A percentile compares a stretch with the other conserved stretches of the same genome.
Evolutionary conservation across 495 filamentous ascomycete genomes (phyloP).

Genomic region (Lophiostoma macrostomum): DNA sequence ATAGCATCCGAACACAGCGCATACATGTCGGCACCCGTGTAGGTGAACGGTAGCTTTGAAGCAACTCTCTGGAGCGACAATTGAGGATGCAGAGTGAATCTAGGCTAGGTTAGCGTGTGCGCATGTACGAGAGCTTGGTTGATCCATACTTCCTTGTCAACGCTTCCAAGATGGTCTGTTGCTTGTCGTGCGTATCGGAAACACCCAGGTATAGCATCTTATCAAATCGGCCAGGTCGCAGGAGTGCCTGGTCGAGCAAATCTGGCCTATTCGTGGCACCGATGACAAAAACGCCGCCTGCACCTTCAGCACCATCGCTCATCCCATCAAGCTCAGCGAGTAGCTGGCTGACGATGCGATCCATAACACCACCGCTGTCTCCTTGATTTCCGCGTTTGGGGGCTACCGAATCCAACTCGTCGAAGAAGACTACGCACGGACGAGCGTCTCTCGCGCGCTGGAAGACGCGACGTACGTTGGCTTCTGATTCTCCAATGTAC

Average conservation of each 20-base stretch:
- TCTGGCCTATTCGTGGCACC: slow-evolving; percentile 95
- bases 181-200: slow-evolving; percentile 94
- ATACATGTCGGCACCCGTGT: slow-evolving; percentile 95
- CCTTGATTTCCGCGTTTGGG: slow-evolving; percentile 97
- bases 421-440: slow-evolving; percentile 98
- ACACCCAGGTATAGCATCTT: slow-evolving; percentile 99
- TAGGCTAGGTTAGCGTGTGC: slow-evolving; percentile 35
- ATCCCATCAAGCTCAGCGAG: slow-evolving; percentile 96
- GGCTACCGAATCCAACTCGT: slow-evolving; percentile 94
- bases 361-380: slow-evolving; percentile 98
- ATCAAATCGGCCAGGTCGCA: slow-evolving; percentile 91
- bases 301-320: slow-evolving; percentile 84
- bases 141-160: slow-evolving; percentile 78
- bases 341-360: slow-evolving; percentile 93
- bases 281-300: slow-evolving; percentile 90
- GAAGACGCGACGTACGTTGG: slow-evolving; percentile 94
- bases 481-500: slow-evolving; percentile 99
- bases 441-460: slow-evolving; percentile 89
- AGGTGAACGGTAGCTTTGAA: slow-evolving; percentile 83
- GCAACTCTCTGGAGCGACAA: slow-evolving; percentile 73
- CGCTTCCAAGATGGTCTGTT: slow-evolving; percentile 89
- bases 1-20: slow-evolving; percentile 96
- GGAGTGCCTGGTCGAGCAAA: slow-evolving; percentile 83
- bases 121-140: background rate
- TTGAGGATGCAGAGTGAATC: slow-evolving; percentile 74